Conservation (phyloP, 2,329 filamentous ascomycete species). For the Diaporthe australafricana region DNA sequence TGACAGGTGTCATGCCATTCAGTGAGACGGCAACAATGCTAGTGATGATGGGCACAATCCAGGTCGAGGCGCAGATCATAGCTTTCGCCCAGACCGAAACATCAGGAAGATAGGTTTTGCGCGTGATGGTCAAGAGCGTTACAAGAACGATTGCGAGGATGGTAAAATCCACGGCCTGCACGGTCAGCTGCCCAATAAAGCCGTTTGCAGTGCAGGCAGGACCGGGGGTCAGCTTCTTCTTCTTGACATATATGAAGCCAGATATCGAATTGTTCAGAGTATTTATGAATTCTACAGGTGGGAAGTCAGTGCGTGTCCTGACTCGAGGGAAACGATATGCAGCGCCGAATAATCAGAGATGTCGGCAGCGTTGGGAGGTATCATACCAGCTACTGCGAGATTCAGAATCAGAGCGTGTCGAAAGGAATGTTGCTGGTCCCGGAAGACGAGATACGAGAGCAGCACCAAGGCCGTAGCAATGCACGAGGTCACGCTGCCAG, state of each 20-base stretch:
- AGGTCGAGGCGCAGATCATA: slow-evolving; percentile 51
- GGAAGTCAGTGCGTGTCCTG: background rate
- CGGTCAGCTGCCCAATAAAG: slow-evolving; percentile 57
- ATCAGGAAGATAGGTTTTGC: slow-evolving; percentile 47
- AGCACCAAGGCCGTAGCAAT: slow-evolving; percentile 36
- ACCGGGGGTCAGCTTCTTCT: slow-evolving; percentile 44
- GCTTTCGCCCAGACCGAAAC: slow-evolving; percentile 45
- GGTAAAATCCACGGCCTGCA: slow-evolving; percentile 56
- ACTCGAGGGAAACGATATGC: no score
- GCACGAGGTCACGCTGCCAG: slow-evolving; percentile 38
- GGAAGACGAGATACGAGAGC: slow-evolving; percentile 33
- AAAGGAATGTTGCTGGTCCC: slow-evolving; percentile 38
- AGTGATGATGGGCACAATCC: slow-evolving; percentile 54
- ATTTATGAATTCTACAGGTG: slow-evolving; percentile 53
- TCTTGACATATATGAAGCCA: slow-evolving; percentile 49
- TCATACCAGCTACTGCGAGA: slow-evolving; percentile 40
- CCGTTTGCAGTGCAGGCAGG: slow-evolving; percentile 55
- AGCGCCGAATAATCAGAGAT: background rate
- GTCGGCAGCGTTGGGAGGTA: background rate
- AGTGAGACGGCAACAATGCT: slow-evolving; percentile 46
- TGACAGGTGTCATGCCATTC: slow-evolving; percentile 49
- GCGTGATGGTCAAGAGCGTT: slow-evolving; percentile 38
- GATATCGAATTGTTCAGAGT: slow-evolving; percentile 55
- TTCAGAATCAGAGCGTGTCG: slow-evolving; percentile 42
- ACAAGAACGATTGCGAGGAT: slow-evolving; percentile 58